Base-by-base conservation (phyloP, 176 grass and related monocot species). In the Zea luxurians region DNA sequence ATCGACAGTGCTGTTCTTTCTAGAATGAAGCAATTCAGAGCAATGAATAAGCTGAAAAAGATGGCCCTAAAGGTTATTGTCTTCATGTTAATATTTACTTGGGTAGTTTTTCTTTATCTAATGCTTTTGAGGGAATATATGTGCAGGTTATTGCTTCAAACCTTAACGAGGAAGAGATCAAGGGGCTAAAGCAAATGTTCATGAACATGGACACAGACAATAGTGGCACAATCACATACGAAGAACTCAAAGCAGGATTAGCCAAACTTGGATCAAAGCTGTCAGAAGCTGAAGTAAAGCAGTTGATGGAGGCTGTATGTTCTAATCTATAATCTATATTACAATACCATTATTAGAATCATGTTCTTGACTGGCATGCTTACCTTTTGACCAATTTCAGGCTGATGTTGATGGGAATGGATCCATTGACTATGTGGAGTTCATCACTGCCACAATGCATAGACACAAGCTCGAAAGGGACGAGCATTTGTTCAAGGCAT, bases 11-110 rank as follows among this genome's bases (percentile, higher is more conserved):
- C 92, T 46, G 96, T 99, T 79, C 96, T 99, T 87, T 93, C 92
- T 67, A 99, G 96, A 81, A 99, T 99, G 96, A 99, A 99, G 58
- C 96, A 99, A 71, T 95, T 99, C 78, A 99, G 92, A 89, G 96
- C 96, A 78, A 95, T 95, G 92, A 99, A 99, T 85, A 99, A 99
- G 73, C 88, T 99, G 46, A 99, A 99, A 89, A 95, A 99, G 82
- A 93, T 99, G 96, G 96, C 96, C 75, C 79, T 99, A 34, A 99
- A 99, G 92, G 96, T 97, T 63, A 65, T 79, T 77, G 46, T 68
- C 49, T 68, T 71, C 21, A 62, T 57, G 3, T 36, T 73, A 11
- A 68, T 87, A 15, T 6, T 82, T 77, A 37, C 44, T 35, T 57
- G 46, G 40, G 17, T 75, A 46, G 3, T 63, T 75, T 78, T 62